These are phyloP conservation scores for Geosmithia putterillii DNA, from an alignment of 2,329 filamentous ascomycete species.

Conservation along the genomic window DNA sequence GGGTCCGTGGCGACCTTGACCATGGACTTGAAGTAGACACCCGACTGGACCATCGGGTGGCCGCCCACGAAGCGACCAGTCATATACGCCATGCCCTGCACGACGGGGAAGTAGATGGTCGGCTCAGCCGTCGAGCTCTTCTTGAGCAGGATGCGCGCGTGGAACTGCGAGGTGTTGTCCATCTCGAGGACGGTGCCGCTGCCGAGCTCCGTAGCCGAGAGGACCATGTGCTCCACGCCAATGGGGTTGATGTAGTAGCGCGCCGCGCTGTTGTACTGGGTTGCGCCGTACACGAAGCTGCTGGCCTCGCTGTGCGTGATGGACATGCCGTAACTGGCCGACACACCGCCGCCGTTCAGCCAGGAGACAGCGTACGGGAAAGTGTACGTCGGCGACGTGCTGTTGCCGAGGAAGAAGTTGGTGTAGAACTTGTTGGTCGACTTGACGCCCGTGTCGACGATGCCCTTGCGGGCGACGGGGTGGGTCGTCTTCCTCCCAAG, in stretches of 20 bases:
- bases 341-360: conserved; percentile 48
- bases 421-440: conserved; percentile 73
- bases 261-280: conserved; percentile 41
- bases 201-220: conserved; percentile 68
- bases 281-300: conserved; percentile 55
- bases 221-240: conserved; percentile 66
- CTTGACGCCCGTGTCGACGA: conserved; percentile 36
- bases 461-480: conserved; percentile 41
- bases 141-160: conserved; percentile 54
- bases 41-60: conserved; percentile 61
- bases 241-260: conserved; percentile 72
- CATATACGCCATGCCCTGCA: conserved; percentile 87
- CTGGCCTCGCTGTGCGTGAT: conserved; percentile 60
- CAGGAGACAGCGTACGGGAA: conserved; percentile 66
- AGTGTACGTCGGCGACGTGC: conserved; percentile 57
- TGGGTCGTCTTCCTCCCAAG: conserved; percentile 40
- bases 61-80: conserved; percentile 63
- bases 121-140: conserved; percentile 37
- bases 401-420: conserved; percentile 67
- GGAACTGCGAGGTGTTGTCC: conserved; percentile 43
- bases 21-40: conserved; percentile 61
- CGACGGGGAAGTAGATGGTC: conserved; percentile 63
- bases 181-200: conserved; percentile 42
- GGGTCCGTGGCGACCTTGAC: conserved; percentile 40
- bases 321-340: conserved; percentile 63